These are phyloP conservation scores for Firmiana major DNA, from an alignment of 345 rosid genomes.

Conservation along the genomic window DNA sequence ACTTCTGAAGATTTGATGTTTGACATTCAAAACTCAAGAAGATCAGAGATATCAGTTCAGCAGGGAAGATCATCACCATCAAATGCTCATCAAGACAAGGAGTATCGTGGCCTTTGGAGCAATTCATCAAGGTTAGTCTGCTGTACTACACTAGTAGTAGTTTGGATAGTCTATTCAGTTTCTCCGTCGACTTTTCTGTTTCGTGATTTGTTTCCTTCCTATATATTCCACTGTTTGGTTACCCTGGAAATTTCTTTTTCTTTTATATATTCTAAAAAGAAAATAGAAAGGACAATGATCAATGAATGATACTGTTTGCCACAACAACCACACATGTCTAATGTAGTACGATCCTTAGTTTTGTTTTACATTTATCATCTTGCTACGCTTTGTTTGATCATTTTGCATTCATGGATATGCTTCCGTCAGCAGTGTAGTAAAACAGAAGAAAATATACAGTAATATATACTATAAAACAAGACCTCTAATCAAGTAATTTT, in stretches of 20 bases:
- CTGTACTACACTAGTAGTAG: neutral
- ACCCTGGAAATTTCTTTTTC: neutral
- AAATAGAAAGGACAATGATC: neutral
- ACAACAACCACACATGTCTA: neutral
- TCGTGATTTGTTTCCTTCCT: neutral
- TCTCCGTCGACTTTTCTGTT: neutral
- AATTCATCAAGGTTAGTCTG: conserved; percentile 57
- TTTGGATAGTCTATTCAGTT: neutral
- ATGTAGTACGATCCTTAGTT: neutral
- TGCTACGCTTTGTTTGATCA: neutral
- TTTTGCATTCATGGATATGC: neutral
- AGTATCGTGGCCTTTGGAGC: conserved; percentile 56
- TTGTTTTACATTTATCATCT: neutral
- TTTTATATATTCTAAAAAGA: neutral
- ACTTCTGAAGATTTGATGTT: conserved; percentile 84
- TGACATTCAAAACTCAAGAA: conserved; percentile 57
- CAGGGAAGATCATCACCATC: conserved; percentile 34
- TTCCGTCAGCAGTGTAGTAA: neutral
- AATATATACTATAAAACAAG: neutral
- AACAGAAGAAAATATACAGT: neutral
- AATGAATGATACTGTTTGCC: neutral
- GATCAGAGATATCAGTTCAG: conserved; percentile 39
- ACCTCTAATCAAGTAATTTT: neutral
- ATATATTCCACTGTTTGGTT: neutral
- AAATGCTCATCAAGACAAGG: conserved; percentile 38